Percentiles rank a stretch among this genome's conserved stretches.
phyloP scores from a whole-genome alignment of 2,329 filamentous ascomycete genomes.

The Penicillium sp. region DNA sequence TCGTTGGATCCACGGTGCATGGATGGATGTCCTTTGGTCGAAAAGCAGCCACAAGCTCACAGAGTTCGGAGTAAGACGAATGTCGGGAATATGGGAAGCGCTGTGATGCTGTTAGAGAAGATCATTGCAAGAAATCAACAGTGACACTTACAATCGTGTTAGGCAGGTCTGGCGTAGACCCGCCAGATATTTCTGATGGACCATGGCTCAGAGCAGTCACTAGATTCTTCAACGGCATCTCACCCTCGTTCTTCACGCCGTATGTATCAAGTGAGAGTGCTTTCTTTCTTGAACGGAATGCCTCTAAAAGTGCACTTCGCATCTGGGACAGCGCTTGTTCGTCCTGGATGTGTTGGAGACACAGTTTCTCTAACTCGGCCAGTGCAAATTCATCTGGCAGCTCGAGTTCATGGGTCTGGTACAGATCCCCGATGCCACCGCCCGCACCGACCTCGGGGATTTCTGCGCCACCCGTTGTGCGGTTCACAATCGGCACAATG shows the following conservation, averaged over 20 bases:
- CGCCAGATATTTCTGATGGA: not conserved
- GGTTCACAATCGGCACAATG: constrained; percentile 75
- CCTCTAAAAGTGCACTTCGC: constrained; percentile 31
- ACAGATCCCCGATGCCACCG: constrained; percentile 74
- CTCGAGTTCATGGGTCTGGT: constrained; percentile 66
- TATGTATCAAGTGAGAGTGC: constrained; percentile 40
- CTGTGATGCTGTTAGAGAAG: constrained; percentile 24
- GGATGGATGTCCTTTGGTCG: constrained; percentile 75
- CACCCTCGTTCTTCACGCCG: constrained; percentile 37
- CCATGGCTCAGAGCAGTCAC: constrained; percentile 33
- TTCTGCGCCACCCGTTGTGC: constrained; percentile 56
- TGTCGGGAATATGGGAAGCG: constrained; percentile 86
- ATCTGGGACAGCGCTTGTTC: constrained; percentile 28
- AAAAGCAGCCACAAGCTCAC: constrained; percentile 66
- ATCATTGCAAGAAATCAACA: not conserved
- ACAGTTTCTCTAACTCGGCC: constrained; percentile 55
- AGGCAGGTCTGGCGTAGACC: constrained; percentile 20
- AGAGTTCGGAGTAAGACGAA: constrained; percentile 79
- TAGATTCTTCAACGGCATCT: constrained; percentile 40
- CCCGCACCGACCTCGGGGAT: constrained; percentile 74
- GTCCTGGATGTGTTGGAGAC: constrained; percentile 41
- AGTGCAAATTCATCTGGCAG: constrained; percentile 51
- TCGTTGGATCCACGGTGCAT: constrained; percentile 66
- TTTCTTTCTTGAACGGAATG: constrained; percentile 36
- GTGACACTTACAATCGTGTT: constrained; percentile 37